Conservation (phyloP, 768 basidiomycete genomes). For the Lyophyllum shimeji region DNA sequence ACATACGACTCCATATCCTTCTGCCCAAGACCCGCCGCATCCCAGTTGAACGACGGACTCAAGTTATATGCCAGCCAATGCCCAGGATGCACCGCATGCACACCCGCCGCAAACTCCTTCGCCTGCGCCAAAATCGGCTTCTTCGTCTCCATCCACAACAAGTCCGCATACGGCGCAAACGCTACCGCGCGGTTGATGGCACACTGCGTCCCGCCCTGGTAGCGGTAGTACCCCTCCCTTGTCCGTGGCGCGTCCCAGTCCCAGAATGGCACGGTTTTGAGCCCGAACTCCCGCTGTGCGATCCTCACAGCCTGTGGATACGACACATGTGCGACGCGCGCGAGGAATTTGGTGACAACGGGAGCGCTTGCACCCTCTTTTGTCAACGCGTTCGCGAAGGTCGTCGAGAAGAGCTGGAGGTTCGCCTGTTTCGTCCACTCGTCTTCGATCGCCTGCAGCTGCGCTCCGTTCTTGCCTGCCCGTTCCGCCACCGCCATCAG, state of each 20-base stretch:
- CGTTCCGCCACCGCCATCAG: slow-evolving; percentile 85
- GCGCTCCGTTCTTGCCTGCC: slow-evolving; percentile 75
- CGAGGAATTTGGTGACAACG: slow-evolving; percentile 60
- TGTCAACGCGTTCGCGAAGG: slow-evolving; percentile 65
- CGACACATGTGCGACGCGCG: slow-evolving; percentile 65
- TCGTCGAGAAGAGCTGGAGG: slow-evolving; percentile 74
- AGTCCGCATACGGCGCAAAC: slow-evolving; percentile 91
- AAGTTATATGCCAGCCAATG: slow-evolving; percentile 98
- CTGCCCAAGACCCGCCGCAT: slow-evolving; percentile 85
- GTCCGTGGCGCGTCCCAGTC: slow-evolving; percentile 94
- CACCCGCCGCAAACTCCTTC: slow-evolving; percentile 86
- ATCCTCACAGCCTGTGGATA: slow-evolving; percentile 69
- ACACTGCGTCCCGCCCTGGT: slow-evolving; percentile 95
- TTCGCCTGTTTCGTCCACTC: slow-evolving; percentile 79
- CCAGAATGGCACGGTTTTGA: slow-evolving; percentile 80
- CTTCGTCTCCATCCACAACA: slow-evolving; percentile 97
- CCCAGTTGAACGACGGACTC: slow-evolving; percentile 93
- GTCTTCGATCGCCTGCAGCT: slow-evolving; percentile 88
- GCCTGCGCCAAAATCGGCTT: slow-evolving; percentile 92
- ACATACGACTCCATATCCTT: slow-evolving; percentile 86
- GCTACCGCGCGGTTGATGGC: slow-evolving; percentile 90
- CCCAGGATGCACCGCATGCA: slow-evolving; percentile 76
- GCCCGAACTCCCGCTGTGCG: slow-evolving; percentile 77
- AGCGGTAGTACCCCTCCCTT: slow-evolving; percentile 95
- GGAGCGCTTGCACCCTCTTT: slow-evolving; percentile 53